phyloP scores from a whole-genome alignment of 2,329 filamentous ascomycete genomes.

The Colletotrichum sublineola region DNA sequence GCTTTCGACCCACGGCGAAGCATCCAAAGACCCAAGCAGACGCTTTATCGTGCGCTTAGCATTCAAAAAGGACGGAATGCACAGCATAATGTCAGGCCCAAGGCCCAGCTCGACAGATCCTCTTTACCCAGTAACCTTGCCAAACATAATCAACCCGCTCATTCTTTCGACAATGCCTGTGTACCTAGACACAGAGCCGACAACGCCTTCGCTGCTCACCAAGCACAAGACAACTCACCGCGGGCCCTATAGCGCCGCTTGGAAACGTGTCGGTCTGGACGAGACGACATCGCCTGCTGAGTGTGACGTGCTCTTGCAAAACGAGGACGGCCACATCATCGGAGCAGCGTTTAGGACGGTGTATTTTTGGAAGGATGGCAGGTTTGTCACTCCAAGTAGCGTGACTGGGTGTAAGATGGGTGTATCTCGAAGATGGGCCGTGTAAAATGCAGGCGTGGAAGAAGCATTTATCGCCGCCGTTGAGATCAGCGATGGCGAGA shows the following conservation, averaged over 20 bases:
- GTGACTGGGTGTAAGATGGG: conserved; percentile 13
- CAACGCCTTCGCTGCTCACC: conserved; percentile 6
- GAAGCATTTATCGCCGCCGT: not conserved
- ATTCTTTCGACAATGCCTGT: not conserved
- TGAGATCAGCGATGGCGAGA: not conserved
- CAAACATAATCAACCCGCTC: not conserved
- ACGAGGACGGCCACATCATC: not conserved
- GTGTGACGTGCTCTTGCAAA: conserved; percentile 8
- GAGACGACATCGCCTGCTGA: not conserved
- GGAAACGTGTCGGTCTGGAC: not conserved
- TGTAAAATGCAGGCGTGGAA: not conserved
- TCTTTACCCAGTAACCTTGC: not conserved
- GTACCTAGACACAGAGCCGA: not conserved
- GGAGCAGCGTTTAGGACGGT: conserved; percentile 12
- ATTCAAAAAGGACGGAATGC: not conserved
- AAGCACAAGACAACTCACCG: conserved; percentile 13
- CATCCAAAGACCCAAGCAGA: not conserved
- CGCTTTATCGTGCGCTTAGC: conserved; percentile 23
- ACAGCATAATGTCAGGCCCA: conserved; percentile 13
- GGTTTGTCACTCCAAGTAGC: conserved; percentile 2
- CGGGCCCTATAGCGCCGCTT: not conserved
- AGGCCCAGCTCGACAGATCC: not conserved
- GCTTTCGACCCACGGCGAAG: conserved; percentile 1
- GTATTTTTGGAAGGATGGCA: conserved; percentile 2
- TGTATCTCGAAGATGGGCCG: conserved; percentile 11